These are phyloP conservation scores for Aspergillus baeticus DNA, from an alignment of 495 filamentous ascomycete genomes.

Conservation along the genomic window DNA sequence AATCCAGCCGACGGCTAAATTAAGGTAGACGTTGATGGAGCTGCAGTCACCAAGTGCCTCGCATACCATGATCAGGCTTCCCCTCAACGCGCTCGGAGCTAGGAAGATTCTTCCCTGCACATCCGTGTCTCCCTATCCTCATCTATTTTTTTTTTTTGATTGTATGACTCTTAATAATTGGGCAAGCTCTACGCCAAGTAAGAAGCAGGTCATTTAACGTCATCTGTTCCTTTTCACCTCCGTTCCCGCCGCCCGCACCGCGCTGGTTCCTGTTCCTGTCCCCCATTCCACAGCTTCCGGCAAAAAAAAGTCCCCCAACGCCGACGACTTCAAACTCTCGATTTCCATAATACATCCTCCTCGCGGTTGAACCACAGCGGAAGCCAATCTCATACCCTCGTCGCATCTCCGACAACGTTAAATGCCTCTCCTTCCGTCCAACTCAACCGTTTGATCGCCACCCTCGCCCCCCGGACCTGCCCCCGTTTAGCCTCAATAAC, in stretches of 20 bases:
- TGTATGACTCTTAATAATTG: conserved; percentile 1
- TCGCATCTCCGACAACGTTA: neutral
- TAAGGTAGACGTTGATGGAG: neutral
- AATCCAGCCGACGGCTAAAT: neutral
- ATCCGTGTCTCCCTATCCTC: neutral
- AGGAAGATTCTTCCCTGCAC: neutral
- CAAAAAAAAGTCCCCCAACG: conserved; percentile 10
- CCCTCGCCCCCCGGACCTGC: conserved; percentile 7
- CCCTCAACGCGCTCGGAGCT: conserved; percentile 1
- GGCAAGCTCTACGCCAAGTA: neutral
- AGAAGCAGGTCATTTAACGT: neutral
- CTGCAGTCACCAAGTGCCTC: neutral
- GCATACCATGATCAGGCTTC: neutral
- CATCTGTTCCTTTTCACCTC: neutral
- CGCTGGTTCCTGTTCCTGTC: conserved; percentile 11
- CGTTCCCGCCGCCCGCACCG: neutral
- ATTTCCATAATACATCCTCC: neutral
- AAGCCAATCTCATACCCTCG: neutral
- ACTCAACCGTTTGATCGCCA: neutral
- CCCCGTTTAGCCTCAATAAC: conserved; percentile 2
- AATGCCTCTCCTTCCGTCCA: neutral
- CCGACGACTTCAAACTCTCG: neutral
- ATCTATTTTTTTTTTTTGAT: neutral
- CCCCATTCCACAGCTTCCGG: conserved; percentile 8
- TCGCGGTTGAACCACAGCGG: neutral